Evolutionary conservation across 176 grass and related monocot species (phyloP).

Genomic region (Dendrocalamus sinicus): DNA sequence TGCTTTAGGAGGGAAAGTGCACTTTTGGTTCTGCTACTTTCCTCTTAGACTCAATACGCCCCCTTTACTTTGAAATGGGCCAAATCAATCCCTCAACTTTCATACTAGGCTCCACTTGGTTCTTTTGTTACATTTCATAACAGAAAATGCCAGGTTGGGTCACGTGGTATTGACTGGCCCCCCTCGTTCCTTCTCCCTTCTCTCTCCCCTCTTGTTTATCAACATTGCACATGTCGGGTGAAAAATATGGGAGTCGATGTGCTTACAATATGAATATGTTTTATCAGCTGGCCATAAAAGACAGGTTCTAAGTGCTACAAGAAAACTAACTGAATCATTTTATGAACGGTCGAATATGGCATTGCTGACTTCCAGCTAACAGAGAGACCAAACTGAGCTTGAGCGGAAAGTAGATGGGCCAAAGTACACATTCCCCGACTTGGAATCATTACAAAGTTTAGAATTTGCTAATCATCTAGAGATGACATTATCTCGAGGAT

Average conservation of each 20-base stretch:
- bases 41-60: neutral
- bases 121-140: neutral
- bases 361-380: neutral
- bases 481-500: neutral
- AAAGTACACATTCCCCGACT: neutral
- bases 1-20: neutral
- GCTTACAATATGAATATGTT: neutral
- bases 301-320: neutral
- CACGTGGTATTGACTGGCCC: neutral
- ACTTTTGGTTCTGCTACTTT: neutral
- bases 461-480: neutral
- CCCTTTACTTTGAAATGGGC: neutral
- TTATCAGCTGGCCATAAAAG: neutral
- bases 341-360: neutral
- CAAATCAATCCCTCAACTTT: neutral
- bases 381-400: neutral
- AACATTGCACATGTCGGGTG: too few species aligned
- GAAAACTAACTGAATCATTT: neutral
- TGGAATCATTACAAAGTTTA: constrained; percentile 24
- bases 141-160: neutral
- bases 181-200: neutral
- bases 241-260: neutral
- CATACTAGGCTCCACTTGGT: neutral
- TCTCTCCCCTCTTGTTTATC: neutral
- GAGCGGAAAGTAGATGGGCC: neutral